phyloP scores from a whole-genome alignment of 2,329 filamentous ascomycete genomes.

The Camptophora hylomeconis region DNA sequence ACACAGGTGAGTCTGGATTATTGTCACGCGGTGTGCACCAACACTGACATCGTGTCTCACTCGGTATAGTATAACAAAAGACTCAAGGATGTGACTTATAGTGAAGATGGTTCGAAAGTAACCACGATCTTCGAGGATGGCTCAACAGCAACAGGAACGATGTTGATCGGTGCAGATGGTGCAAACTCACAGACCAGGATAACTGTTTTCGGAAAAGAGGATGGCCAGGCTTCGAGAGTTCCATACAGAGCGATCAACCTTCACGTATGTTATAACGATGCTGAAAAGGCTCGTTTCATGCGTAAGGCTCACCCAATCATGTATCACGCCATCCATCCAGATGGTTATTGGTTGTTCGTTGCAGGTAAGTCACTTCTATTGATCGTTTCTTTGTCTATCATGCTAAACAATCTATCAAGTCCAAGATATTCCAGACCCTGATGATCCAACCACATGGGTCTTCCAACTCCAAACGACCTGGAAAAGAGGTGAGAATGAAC shows the following conservation, averaged over 20 bases:
- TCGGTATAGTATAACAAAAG: constrained; percentile 14
- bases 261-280: constrained; percentile 16
- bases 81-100: constrained; percentile 11
- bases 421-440: constrained; percentile 17
- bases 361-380: constrained; percentile 6
- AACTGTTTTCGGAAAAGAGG: constrained; percentile 9
- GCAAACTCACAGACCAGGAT: constrained; percentile 16
- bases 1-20: constrained; percentile 6
- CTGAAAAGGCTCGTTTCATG: constrained; percentile 16
- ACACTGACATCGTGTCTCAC: not conserved
- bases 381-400: not conserved
- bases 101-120: constrained; percentile 13
- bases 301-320: constrained; percentile 14
- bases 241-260: constrained; percentile 16
- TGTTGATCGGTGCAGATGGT: constrained; percentile 20
- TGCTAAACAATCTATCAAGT: constrained; percentile 9
- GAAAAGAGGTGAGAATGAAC: constrained; percentile 8
- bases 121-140: constrained; percentile 13
- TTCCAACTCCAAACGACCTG: constrained; percentile 20
- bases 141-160: constrained; percentile 9
- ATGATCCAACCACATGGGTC: constrained; percentile 20
- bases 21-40: not conserved
- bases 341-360: constrained; percentile 12
- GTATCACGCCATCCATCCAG: constrained; percentile 11
- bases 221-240: constrained; percentile 10